These are phyloP conservation scores for Lentinula sp. DNA, from an alignment of 768 basidiomycete species.

Conservation along the genomic window DNA sequence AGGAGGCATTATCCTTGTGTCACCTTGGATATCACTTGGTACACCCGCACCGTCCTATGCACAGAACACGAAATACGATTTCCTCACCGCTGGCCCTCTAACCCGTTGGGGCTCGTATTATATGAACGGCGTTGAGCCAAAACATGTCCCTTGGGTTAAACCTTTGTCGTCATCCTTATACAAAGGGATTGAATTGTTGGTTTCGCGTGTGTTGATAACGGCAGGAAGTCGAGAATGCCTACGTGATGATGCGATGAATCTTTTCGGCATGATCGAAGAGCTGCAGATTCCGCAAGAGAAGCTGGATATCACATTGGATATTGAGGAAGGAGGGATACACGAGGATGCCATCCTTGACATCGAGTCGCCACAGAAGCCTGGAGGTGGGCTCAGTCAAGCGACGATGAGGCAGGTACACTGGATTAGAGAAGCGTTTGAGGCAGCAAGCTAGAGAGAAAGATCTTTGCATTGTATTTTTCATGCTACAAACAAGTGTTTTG, in stretches of 20 bases:
- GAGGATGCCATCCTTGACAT: conserved; percentile 27
- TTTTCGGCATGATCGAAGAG: conserved; percentile 17
- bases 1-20: conserved; percentile 21
- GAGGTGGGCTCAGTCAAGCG: not conserved
- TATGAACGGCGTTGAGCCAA: conserved; percentile 19
- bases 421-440: not conserved
- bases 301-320: conserved; percentile 13
- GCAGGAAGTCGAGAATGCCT: conserved; percentile 27
- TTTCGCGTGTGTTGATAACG: conserved; percentile 28
- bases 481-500: no score
- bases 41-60: conserved; percentile 17
- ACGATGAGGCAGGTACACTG: not conserved
- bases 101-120: conserved; percentile 13
- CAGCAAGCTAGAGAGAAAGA: not conserved
- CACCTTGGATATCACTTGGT: conserved; percentile 28
- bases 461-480: not conserved
- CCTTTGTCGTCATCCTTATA: conserved; percentile 29
- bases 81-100: conserved; percentile 12
- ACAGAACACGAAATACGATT: conserved; percentile 21
- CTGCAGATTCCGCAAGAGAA: conserved; percentile 10
- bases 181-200: conserved; percentile 21
- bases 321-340: conserved; percentile 27
- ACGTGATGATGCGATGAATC: conserved; percentile 22
- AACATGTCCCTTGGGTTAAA: conserved; percentile 24
- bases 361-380: not conserved